Base-by-base conservation (phyloP, 768 basidiomycete species). In the Boletus rubescentipes region DNA sequence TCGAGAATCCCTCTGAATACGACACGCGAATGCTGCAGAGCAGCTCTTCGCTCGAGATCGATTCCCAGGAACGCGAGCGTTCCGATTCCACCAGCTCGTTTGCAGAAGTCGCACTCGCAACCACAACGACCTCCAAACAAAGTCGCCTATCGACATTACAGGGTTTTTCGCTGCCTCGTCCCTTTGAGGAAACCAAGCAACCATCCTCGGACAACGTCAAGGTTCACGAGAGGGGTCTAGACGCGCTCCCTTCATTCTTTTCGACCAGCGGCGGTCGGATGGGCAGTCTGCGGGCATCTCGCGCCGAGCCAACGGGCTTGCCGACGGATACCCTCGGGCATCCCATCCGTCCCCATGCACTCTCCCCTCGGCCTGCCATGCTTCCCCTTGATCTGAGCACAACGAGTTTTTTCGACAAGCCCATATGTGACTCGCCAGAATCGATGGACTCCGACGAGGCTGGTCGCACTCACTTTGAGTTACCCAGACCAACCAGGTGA, bases 361-460 rank as follows among this genome's bases (percentile, higher is more conserved):
- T 29, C 38, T 53, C 45, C 21, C 32, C 46, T 16, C 29, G n/a
- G 11, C 9, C 49, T 15, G 32, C 23, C 6, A 7, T 40, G 20
- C 41, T 44, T 10, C 16, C 39, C 7, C 37, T 53, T 8, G 58
- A 63, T 40, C 20, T 35, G 38, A 20, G 20, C 51, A 21, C 21
- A 23, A 51, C 31, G 49, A 36, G 7, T 9, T 54, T 45, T 29
- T 54, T 63, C 14, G 51, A 44, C 48, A 35, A 44, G 32, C 53
- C 61, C 0, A 12, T 60, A 4, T 68, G 65, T n/a, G 66, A 68
- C 14, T 66, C 65, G 4, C 65, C 65, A 31, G 61, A 63, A 6
- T 21, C 46, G 56, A 55, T 66, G 14, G 29, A 38, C 40, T 18
- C 44, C 10, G 31, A 37, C 6, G 57, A 49, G 15, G 39, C 36